Evolutionary conservation across 2,329 filamentous ascomycete species (phyloP).

Genomic region (Monilinia vaccinii-corymbosi): DNA sequence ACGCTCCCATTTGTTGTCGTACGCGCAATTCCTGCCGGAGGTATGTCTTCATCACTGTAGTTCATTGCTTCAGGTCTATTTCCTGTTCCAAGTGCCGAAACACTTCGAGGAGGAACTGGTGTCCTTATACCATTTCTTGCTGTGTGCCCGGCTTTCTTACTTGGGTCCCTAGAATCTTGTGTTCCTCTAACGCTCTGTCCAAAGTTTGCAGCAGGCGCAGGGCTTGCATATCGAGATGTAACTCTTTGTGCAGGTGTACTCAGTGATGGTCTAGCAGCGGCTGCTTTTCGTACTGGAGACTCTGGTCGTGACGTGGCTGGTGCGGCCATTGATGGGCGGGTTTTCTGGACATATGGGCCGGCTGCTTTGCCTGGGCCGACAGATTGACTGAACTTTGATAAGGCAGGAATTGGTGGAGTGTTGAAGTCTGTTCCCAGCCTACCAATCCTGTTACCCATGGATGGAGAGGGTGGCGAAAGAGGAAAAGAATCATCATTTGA

Average conservation of each 20-base stretch:
- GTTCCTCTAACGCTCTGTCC: constrained; percentile 54
- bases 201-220: constrained; percentile 50
- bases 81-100: constrained; percentile 46
- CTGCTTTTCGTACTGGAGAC: constrained; percentile 66
- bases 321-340: constrained; percentile 65
- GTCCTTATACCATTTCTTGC: constrained; percentile 40
- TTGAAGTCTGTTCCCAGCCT: constrained; percentile 43
- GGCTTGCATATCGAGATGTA: constrained; percentile 54
- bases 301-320: constrained; percentile 57
- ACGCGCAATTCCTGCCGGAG: constrained; percentile 42
- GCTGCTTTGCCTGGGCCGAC: constrained; percentile 61
- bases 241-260: constrained; percentile 41
- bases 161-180: constrained; percentile 46
- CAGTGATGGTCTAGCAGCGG: constrained; percentile 48
- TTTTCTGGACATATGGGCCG: constrained; percentile 63
- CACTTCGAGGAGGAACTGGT: constrained; percentile 47
- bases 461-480: constrained; percentile 60
- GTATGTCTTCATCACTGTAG: constrained; percentile 49
- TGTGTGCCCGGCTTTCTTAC: constrained; percentile 39
- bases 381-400: constrained; percentile 82
- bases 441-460: constrained; percentile 40
- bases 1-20: constrained; percentile 42
- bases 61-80: constrained; percentile 29
- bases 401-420: constrained; percentile 54
- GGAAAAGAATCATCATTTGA: constrained; percentile 47